Evolutionary conservation across 805 yeast species (phyloP), one percentile per base, ranked within the genome.

Genomic region (Candida taoyuanica): DNA sequence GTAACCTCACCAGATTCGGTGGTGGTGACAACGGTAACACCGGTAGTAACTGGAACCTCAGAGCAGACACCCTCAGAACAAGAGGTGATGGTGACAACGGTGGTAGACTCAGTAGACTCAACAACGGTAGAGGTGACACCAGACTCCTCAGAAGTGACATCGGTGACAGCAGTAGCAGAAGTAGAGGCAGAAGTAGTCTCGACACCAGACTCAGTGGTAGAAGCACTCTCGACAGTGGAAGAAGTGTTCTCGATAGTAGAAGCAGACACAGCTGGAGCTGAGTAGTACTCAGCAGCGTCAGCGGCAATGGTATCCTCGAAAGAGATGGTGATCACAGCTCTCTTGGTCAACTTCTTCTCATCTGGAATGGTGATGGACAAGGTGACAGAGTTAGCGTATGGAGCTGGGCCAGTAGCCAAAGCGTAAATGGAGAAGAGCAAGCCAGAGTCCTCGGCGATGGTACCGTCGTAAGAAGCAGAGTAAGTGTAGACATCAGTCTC

Each of bases 1-100:
- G 67, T 62, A 40, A 59, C 56, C 29, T 49, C 56, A 49, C 61
- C 63, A 52, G 55, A 47, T 15, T 17, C 19, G 11, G 47, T 43
- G 17, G 33, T 27, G 18, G 48, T 44, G 21, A 47, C 42, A 29
- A 39, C 41, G 18, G 47, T 38, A 28, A 44, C 43, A 42, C 44
- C 50, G 19, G 48, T 41, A 28, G 47, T 40, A 17, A 38, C 36
- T 17, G 42, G 29, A 9, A 36, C n/a, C 4, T 16, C 15, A 14
- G 33, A 7, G 19, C 49, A 46, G 15, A 33, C 40, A 29, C 34
- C 27, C 29, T 34, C 27, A 18, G 40, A 40, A 26, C 49, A 45
- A 24, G 44, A 42, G 11, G 47, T 43, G 29, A 40, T 17, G 17
- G 47, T 39, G 20, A 42, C 30, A 16, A 38, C 34, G 19, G 48